These are phyloP conservation scores for Thermochaetoides dissita DNA, from an alignment of 2,329 filamentous ascomycete species.

Conservation along the genomic window DNA sequence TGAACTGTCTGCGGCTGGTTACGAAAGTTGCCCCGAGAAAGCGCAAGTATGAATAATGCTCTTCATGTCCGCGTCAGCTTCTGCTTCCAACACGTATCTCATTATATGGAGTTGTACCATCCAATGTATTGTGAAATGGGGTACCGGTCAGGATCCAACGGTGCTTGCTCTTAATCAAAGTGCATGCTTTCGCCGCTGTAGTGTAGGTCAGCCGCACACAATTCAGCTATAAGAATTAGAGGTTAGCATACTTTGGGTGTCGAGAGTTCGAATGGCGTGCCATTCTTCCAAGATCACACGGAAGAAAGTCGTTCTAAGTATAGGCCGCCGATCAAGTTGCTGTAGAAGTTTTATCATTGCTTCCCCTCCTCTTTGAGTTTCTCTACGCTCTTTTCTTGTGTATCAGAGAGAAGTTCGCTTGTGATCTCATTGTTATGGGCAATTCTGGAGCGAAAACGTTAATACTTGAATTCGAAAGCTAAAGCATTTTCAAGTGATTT, in stretches of 20 bases:
- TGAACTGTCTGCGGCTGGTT: neutral
- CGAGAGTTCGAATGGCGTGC: slow-evolving; percentile 3
- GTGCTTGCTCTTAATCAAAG: slow-evolving; percentile 2
- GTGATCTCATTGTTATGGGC: slow-evolving; percentile 19
- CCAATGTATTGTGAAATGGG: slow-evolving; percentile 1
- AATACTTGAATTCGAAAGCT: neutral
- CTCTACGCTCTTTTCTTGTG: too few species aligned
- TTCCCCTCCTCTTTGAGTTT: neutral
- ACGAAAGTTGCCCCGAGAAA: slow-evolving; percentile 4
- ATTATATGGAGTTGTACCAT: slow-evolving; percentile 6
- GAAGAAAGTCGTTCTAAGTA: slow-evolving; percentile 26
- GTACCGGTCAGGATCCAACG: slow-evolving; percentile 6
- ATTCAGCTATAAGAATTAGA: too few species aligned
- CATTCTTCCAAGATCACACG: slow-evolving; percentile 6
- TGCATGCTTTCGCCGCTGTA: slow-evolving; percentile 1
- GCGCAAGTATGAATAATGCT: slow-evolving; percentile 3
- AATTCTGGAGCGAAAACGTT: slow-evolving; percentile 13
- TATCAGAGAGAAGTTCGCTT: slow-evolving; percentile 7
- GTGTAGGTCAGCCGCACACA: too few species aligned
- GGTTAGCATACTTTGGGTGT: neutral
- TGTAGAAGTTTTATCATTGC: slow-evolving; percentile 3
- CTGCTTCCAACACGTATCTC: too few species aligned
- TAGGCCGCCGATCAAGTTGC: slow-evolving; percentile 22
- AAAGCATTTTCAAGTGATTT: neutral
- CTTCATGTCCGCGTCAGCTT: too few species aligned